These are phyloP conservation scores for Xylaria sp. DNA, from an alignment of 2,329 filamentous ascomycete genomes.

Conservation along the genomic window DNA sequence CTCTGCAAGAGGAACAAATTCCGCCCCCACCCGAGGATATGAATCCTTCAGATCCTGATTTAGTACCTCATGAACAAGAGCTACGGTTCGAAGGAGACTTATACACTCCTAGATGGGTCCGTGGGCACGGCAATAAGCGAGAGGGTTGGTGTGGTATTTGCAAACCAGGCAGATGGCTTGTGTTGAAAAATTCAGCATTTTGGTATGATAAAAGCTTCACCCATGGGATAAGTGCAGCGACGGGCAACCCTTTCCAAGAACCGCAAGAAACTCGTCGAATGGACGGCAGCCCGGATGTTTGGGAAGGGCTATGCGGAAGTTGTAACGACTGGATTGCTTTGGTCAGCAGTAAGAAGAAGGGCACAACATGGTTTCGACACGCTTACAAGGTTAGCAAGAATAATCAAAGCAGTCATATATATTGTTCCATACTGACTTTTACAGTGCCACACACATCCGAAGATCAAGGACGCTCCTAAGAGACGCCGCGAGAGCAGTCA, in stretches of 20 bases:
- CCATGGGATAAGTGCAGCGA: constrained; percentile 85
- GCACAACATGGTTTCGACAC: constrained; percentile 91
- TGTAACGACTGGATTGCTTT: constrained; percentile 84
- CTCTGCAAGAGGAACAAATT: constrained; percentile 76
- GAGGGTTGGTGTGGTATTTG: constrained; percentile 92
- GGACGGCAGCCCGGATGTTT: constrained; percentile 83
- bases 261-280: constrained; percentile 79
- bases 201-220: constrained; percentile 95
- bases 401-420: background rate
- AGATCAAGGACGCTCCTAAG: constrained; percentile 77
- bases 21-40: constrained; percentile 82
- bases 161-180: constrained; percentile 85
- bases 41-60: constrained; percentile 79
- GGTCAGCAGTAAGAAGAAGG: constrained; percentile 88
- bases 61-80: constrained; percentile 81
- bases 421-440: constrained; percentile 35
- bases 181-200: constrained; percentile 89
- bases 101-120: constrained; percentile 85
- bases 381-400: constrained; percentile 76
- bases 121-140: constrained; percentile 86
- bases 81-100: constrained; percentile 82
- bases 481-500: constrained; percentile 71
- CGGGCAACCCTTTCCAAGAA: constrained; percentile 80
- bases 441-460: constrained; percentile 76
- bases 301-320: constrained; percentile 81